These are phyloP conservation scores for Irpex sp. DNA, from an alignment of 1,284 basidiomycete genomes.

Conservation along the genomic window DNA sequence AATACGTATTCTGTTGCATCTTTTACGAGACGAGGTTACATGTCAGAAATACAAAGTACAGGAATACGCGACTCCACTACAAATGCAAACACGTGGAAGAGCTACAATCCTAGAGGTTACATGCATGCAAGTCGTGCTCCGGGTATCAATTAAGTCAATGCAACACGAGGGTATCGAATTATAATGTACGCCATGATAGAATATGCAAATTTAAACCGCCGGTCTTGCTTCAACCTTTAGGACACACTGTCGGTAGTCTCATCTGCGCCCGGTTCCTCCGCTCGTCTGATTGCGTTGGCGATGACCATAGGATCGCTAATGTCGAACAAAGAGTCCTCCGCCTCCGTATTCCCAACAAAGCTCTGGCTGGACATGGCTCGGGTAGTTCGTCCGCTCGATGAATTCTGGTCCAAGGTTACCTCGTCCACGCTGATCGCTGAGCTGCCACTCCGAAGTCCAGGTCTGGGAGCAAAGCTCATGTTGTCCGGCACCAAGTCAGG, in stretches of 20 bases:
- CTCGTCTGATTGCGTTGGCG: too few relatives aligned
- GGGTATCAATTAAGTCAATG: background rate
- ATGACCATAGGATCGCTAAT: background rate
- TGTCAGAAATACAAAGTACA: background rate
- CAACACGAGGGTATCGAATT: background rate
- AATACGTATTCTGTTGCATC: background rate
- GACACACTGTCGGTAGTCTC: too few relatives aligned
- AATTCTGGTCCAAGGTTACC: background rate
- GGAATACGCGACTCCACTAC: background rate
- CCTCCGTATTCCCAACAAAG: background rate
- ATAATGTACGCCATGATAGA: background rate
- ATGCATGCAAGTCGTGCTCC: background rate
- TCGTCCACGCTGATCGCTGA: conserved; percentile 1
- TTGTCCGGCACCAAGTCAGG: conserved; percentile 25
- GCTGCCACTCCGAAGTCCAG: conserved; percentile 11
- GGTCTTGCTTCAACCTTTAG: background rate
- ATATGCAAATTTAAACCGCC: background rate
- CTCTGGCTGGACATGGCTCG: background rate
- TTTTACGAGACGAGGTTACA: background rate
- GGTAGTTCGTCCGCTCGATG: background rate
- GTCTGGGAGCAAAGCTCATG: conserved; percentile 29
- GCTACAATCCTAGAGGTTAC: background rate
- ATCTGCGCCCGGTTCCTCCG: too few relatives aligned
- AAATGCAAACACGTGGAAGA: background rate
- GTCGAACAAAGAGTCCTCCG: background rate